These are phyloP conservation scores for Monosporozyma aquatica DNA, from an alignment of 805 yeast species.

Conservation along the genomic window DNA sequence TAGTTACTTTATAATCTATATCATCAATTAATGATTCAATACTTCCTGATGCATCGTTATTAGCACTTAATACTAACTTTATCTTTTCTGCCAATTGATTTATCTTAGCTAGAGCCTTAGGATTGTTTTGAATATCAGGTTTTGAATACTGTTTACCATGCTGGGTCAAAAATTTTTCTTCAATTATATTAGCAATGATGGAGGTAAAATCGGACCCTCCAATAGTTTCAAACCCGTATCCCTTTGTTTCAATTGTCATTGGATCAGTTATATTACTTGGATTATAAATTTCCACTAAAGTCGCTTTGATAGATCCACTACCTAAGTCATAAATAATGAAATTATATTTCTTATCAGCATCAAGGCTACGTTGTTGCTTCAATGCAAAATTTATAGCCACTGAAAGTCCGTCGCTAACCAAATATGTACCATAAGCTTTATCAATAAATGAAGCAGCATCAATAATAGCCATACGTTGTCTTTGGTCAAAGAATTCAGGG, in stretches of 20 bases:
- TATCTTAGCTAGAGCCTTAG: constrained; percentile 56
- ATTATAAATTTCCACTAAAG: constrained; percentile 57
- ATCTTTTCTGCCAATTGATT: constrained; percentile 84
- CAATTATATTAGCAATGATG: constrained; percentile 50
- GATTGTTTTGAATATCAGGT: constrained; percentile 36
- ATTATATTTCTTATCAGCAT: constrained; percentile 35
- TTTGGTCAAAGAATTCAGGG: constrained; percentile 59
- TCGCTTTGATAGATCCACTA: constrained; percentile 82
- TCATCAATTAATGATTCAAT: constrained; percentile 71
- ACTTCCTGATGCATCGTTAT: constrained; percentile 64
- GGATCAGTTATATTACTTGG: constrained; percentile 35
- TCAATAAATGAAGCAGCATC: constrained; percentile 61
- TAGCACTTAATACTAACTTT: constrained; percentile 79
- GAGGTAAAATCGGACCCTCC: constrained; percentile 75
- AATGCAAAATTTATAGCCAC: constrained; percentile 72
- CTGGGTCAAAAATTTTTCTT: constrained; percentile 45
- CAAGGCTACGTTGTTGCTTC: constrained; percentile 21
- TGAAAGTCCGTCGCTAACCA: constrained; percentile 89
- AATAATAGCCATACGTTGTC: constrained; percentile 58
- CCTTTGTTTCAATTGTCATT: constrained; percentile 51
- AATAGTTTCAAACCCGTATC: constrained; percentile 60
- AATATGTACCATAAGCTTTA: constrained; percentile 46
- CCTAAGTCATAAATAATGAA: constrained; percentile 85
- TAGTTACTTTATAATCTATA: constrained; percentile 54
- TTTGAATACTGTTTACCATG: constrained; percentile 32